phyloP scores from a whole-genome alignment of 352 stramenopile species.

The Phytophthora tubulina region DNA sequence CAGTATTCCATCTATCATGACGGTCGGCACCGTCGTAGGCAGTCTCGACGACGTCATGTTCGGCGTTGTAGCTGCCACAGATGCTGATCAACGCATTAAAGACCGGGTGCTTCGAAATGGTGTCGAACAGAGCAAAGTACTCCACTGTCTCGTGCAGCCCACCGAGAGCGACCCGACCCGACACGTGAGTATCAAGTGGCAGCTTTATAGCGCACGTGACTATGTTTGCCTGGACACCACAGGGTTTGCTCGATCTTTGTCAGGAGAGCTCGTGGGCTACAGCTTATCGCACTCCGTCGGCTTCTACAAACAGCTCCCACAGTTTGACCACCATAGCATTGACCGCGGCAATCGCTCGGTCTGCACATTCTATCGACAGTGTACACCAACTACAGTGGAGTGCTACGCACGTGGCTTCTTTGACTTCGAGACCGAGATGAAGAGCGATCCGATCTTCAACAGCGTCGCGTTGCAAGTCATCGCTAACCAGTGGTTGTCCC shows the following conservation, averaged over 20 bases:
- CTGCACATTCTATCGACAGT: conserved; percentile 54
- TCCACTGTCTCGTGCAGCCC: conserved; percentile 19
- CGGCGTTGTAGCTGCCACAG: conserved; percentile 42
- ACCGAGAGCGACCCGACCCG: conserved; percentile 48
- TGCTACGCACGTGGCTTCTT: conserved; percentile 47
- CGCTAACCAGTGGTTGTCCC: conserved; percentile 42
- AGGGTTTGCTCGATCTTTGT: conserved; percentile 39
- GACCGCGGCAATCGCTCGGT: conserved; percentile 55
- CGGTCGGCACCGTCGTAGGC: conserved; percentile 35
- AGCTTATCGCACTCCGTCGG: conserved; percentile 56
- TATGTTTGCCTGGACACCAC: conserved; percentile 54
- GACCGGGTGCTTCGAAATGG: conserved; percentile 50
- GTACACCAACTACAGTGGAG: conserved; percentile 39
- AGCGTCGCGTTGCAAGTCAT: conserved; percentile 47
- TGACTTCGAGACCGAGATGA: conserved; percentile 41
- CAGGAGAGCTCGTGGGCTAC: conserved; percentile 58
- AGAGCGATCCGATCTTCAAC: conserved; percentile 26
- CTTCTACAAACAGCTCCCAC: conserved; percentile 47
- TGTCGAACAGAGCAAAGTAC: conserved; percentile 37
- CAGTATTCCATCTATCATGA: conserved; percentile 35
- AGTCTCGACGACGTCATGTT: conserved; percentile 59
- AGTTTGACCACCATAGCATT: conserved; percentile 51
- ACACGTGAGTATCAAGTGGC: conserved; percentile 61
- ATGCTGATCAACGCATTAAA: conserved; percentile 42
- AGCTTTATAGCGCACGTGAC: conserved; percentile 51